These are phyloP conservation scores for Irineochytrium annulatum DNA, from an alignment of 192 early-diverging fungal species.

Conservation along the genomic window DNA sequence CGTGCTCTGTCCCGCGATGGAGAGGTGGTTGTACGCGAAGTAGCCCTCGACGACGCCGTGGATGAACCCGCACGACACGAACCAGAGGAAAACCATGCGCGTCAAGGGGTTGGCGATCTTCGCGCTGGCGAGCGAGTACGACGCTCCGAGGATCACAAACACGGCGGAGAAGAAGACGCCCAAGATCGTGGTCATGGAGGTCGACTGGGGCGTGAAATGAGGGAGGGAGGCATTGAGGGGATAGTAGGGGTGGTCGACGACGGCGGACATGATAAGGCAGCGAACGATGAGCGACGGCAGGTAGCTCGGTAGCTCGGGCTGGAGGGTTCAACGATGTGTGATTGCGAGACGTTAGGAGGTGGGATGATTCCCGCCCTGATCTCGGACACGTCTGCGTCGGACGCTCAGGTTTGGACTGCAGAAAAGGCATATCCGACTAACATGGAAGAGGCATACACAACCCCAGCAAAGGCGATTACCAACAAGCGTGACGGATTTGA, in stretches of 20 bases:
- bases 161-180: slow-evolving; percentile 4
- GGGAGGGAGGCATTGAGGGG: slow-evolving; percentile 29
- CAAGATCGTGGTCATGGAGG: slow-evolving; percentile 25
- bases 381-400: no score
- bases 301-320: no score
- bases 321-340: no score
- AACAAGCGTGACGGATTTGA: no score
- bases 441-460: no score
- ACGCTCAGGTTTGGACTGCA: no score
- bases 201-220: slow-evolving; percentile 33
- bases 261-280: no score
- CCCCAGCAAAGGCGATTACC: no score
- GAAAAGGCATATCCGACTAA: no score
- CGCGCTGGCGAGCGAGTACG: slow-evolving; percentile 5
- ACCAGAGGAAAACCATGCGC: slow-evolving; percentile 73
- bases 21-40: slow-evolving; percentile 65
- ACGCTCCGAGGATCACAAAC: slow-evolving; percentile 22
- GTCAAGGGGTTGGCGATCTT: slow-evolving; percentile 19
- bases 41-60: slow-evolving; percentile 85
- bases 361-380: no score
- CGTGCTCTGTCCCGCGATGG: slow-evolving; percentile 61
- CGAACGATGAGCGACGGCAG: no score
- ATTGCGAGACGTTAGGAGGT: no score
- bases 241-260: slow-evolving; percentile 37
- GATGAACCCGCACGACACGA: slow-evolving; percentile 72